Evolutionary conservation across 2,329 filamentous ascomycete genomes (phyloP).

Genomic region (Penicillium palitans): DNA sequence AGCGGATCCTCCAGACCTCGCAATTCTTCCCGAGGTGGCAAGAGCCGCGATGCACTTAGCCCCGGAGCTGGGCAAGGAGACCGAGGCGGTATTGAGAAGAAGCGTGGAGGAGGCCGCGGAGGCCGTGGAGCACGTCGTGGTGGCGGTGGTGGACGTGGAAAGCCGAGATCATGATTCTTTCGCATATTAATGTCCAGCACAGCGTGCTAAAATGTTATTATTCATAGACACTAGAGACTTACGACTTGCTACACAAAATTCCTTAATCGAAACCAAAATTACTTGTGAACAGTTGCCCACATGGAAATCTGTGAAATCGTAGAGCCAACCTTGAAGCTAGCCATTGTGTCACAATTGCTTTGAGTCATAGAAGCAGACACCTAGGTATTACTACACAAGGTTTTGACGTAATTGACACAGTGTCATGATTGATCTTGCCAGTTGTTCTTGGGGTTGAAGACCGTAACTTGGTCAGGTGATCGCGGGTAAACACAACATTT

Average conservation of each 20-base stretch:
- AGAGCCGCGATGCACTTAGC: conserved; percentile 27
- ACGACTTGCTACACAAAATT: conserved; percentile 6
- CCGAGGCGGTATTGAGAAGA: conserved; percentile 24
- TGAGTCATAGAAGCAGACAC: not conserved
- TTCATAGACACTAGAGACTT: conserved; percentile 8
- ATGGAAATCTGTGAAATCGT: not conserved
- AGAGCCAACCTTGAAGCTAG: not conserved
- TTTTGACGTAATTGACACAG: not conserved
- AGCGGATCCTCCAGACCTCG: conserved; percentile 11
- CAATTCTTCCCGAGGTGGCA: conserved; percentile 16
- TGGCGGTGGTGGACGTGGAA: conserved; percentile 14
- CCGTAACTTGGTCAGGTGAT: conserved; percentile 9
- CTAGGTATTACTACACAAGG: not conserved
- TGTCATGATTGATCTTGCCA: conserved; percentile 13
- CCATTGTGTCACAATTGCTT: not conserved
- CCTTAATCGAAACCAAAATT: conserved; percentile 2
- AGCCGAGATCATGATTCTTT: conserved; percentile 8
- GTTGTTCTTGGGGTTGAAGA: conserved; percentile 1
- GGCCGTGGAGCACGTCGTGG: conserved; percentile 18
- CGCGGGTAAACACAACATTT: not conserved
- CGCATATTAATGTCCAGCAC: conserved; percentile 1
- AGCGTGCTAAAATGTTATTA: not conserved
- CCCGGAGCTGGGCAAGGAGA: conserved; percentile 25
- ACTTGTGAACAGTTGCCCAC: not conserved
- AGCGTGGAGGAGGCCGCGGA: conserved; percentile 19